phyloP scores from a whole-genome alignment of 495 filamentous ascomycete species.

The Chlorociboria aeruginascens region DNA sequence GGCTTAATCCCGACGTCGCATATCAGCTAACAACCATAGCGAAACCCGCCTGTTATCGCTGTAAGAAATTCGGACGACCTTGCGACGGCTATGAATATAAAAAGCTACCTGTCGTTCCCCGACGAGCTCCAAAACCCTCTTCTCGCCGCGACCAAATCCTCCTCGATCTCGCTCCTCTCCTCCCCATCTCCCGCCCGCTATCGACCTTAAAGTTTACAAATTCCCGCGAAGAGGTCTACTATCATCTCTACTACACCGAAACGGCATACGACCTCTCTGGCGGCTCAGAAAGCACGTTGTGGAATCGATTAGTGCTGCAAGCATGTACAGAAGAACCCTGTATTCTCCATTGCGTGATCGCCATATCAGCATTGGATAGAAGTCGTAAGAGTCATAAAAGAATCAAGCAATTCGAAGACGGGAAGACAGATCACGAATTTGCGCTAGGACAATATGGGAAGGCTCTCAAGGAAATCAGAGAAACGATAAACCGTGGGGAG shows the following conservation, averaged over 20 bases:
- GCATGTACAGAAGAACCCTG: constrained; percentile 43
- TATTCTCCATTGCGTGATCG: constrained; percentile 49
- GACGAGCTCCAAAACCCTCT: not conserved
- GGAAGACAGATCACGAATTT: not conserved
- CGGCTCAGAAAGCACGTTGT: constrained; percentile 46
- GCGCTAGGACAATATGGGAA: constrained; percentile 3
- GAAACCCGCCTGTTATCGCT: constrained; percentile 1
- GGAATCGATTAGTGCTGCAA: constrained; percentile 42
- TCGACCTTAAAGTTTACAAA: not conserved
- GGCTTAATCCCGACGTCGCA: no score
- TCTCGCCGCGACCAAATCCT: not conserved
- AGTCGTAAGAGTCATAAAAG: constrained; percentile 12
- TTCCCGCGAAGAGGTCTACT: constrained; percentile 37
- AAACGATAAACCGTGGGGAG: not conserved
- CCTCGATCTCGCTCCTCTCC: not conserved
- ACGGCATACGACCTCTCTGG: constrained; percentile 44
- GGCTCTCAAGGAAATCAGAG: constrained; percentile 1
- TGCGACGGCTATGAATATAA: constrained; percentile 1
- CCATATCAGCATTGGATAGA: constrained; percentile 47
- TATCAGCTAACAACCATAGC: no score
- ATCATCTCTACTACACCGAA: constrained; percentile 42
- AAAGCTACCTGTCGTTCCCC: not conserved
- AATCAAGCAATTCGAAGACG: not conserved
- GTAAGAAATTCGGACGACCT: constrained; percentile 9
- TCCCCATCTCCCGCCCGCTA: not conserved